Evolutionary conservation across 2,329 filamentous ascomycete species (phyloP), one percentile per base, ranked within the genome.

Genomic region (Emergomyces pasteurianus): DNA sequence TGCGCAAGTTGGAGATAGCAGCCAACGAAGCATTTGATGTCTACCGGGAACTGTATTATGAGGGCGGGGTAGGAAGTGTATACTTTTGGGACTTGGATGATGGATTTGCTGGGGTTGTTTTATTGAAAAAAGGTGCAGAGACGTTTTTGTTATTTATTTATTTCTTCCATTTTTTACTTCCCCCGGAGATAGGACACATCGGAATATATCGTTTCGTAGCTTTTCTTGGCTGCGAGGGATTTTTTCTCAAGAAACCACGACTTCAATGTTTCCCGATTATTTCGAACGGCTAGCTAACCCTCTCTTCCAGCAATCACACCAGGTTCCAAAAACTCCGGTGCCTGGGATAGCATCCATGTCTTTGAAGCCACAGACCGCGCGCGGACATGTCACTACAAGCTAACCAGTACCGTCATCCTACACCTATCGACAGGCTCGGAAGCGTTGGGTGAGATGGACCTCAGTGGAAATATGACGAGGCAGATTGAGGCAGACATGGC

Each of bases 61-160:
- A 97, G 78, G 94, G 94, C 3, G 92, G 94, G 34, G 90, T 96
- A 63, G 94, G 90, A 67, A 95, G 89, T 71, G 94, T 97, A 46
- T 99, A 99, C 76, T 89, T 99, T 65, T 99, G 94, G 94, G 94
- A 96, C 73, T 78, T 97, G 73, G 94, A 99, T 69, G 94, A 99
- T 75, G 94, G 94, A 9, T 99, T 99, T 73, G 94, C 94, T 0
- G 94, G 94, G 0, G 94, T 96, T 1, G 92, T 99, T 60, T 76
- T 99, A 68, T 77, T 99, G 71, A 99, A 99, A 82, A 99, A 99
- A 78, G 85, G 89, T 89, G 34, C 21, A 10, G 31, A 2, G 6
- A 36, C 26, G 21, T 34, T 47, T 21, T 46, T 36, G 31, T 7
- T 3, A 23, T 40, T 49, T 42, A 34, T 36, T 31, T 42, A 23